Evolutionary conservation across 106 monocot species (phyloP).

Genomic region (Alisma plantagoaquatica): DNA sequence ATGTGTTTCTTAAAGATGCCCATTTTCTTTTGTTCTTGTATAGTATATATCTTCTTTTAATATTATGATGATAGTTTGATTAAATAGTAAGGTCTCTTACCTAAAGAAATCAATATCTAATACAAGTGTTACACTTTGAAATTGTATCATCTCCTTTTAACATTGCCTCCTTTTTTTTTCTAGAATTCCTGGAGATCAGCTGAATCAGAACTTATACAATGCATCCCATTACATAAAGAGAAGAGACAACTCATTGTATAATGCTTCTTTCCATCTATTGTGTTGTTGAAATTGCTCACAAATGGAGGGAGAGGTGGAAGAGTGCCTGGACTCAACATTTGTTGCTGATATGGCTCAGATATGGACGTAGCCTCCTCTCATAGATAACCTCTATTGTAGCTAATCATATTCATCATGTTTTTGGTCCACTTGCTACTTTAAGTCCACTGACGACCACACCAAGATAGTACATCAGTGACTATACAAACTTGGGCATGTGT

Average conservation of each 20-base stretch:
- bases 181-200: too few relatives aligned
- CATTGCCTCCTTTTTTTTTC: too few relatives aligned
- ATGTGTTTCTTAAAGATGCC: too few relatives aligned
- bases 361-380: slow-evolving; percentile 72
- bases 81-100: too few relatives aligned
- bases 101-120: too few relatives aligned
- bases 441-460: slow-evolving; percentile 92
- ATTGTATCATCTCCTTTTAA: too few relatives aligned
- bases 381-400: slow-evolving; percentile 92
- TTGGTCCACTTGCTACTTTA: slow-evolving; percentile 80
- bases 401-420: slow-evolving; percentile 75
- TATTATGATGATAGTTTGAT: too few relatives aligned
- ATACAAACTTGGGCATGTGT: slow-evolving; percentile 94
- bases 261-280: slow-evolving; percentile 84
- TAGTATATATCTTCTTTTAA: too few relatives aligned
- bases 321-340: slow-evolving; percentile 81
- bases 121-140: too few relatives aligned
- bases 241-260: slow-evolving; percentile 47
- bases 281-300: too few relatives aligned
- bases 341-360: slow-evolving; percentile 77
- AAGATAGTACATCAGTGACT: slow-evolving; percentile 96
- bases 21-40: too few relatives aligned
- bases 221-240: slow-evolving; percentile 55
- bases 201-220: slow-evolving; percentile 75
- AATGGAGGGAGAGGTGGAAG: too few relatives aligned